phyloP scores from a whole-genome alignment of 148 eudicot genomes.

The Heliamphora exappendiculata region DNA sequence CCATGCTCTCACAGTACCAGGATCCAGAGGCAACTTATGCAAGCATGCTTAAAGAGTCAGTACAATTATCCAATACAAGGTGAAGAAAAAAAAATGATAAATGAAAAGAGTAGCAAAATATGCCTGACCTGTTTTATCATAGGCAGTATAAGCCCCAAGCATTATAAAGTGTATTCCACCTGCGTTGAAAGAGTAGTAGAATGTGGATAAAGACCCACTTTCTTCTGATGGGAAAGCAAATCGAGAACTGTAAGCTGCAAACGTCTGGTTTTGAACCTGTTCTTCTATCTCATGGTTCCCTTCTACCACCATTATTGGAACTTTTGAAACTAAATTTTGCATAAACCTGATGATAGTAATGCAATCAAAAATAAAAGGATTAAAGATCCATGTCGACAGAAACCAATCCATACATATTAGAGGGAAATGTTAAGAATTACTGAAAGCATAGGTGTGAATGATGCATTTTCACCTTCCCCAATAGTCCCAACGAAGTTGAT shows the following conservation, averaged over 20 bases:
- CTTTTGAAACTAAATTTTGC: slow-evolving; percentile 71
- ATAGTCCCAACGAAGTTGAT: slow-evolving; percentile 98
- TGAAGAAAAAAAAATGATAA: neutral
- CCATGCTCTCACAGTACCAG: neutral
- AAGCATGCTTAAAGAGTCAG: neutral
- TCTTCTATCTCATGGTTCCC: slow-evolving; percentile 96
- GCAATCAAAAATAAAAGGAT: neutral
- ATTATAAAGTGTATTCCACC: slow-evolving; percentile 94
- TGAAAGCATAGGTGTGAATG: neutral
- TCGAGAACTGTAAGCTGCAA: slow-evolving; percentile 84
- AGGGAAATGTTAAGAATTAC: neutral
- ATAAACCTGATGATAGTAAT: slow-evolving; percentile 51
- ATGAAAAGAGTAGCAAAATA: neutral
- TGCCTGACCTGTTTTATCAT: slow-evolving; percentile 60
- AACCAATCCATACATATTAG: slow-evolving; percentile 2
- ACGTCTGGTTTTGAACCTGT: slow-evolving; percentile 59
- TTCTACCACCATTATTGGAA: slow-evolving; percentile 91
- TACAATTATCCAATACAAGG: neutral
- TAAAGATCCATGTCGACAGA: neutral
- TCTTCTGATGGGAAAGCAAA: slow-evolving; percentile 93
- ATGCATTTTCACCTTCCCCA: slow-evolving; percentile 80
- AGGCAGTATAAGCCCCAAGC: slow-evolving; percentile 82
- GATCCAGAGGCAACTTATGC: neutral
- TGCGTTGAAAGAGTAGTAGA: slow-evolving; percentile 92
- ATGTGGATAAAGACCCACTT: slow-evolving; percentile 69